Conservation (phyloP, 2,329 filamentous ascomycete genomes). For the Knoxdaviesia proteae region DNA sequence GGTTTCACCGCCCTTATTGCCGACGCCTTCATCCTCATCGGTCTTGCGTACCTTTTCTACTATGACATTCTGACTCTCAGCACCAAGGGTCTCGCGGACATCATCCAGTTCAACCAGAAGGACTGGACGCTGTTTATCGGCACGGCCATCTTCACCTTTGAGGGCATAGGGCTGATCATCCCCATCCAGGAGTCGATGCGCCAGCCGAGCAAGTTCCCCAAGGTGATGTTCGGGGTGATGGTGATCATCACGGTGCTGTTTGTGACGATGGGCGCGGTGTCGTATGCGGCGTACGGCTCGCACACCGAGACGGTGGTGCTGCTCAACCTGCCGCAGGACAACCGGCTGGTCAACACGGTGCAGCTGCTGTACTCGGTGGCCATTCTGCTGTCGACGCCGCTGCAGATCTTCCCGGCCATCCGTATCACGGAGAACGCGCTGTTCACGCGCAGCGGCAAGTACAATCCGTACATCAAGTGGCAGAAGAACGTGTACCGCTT, state of each 20-base stretch:
- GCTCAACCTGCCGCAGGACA: slow-evolving; percentile 87
- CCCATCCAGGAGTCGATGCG: slow-evolving; percentile 97
- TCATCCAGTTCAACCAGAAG: slow-evolving; percentile 71
- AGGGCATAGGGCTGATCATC: slow-evolving; percentile 92
- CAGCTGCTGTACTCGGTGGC: slow-evolving; percentile 95
- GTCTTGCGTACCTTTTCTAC: slow-evolving; percentile 85
- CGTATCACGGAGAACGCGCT: slow-evolving; percentile 88
- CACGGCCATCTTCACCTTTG: slow-evolving; percentile 96
- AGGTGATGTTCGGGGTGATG: slow-evolving; percentile 79
- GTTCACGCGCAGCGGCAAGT: slow-evolving; percentile 87
- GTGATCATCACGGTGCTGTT: slow-evolving; percentile 85
- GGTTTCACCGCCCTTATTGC: slow-evolving; percentile 86
- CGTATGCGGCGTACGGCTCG: slow-evolving; percentile 89
- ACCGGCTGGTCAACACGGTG: slow-evolving; percentile 84
- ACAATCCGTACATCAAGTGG: slow-evolving; percentile 98
- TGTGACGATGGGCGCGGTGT: slow-evolving; percentile 74
- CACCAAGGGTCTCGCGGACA: slow-evolving; percentile 58
- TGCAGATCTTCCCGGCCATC: slow-evolving; percentile 96
- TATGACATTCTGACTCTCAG: slow-evolving; percentile 77
- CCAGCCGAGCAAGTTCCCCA: slow-evolving; percentile 72
- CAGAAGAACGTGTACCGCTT: slow-evolving; percentile 97
- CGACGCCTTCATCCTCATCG: slow-evolving; percentile 83
- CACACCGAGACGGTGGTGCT: slow-evolving; percentile 92
- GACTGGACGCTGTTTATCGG: slow-evolving; percentile 97
- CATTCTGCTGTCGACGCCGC: slow-evolving; percentile 83